Conservation (phyloP, 2,329 filamentous ascomycete genomes). For the Penicillium griseofulvum region DNA sequence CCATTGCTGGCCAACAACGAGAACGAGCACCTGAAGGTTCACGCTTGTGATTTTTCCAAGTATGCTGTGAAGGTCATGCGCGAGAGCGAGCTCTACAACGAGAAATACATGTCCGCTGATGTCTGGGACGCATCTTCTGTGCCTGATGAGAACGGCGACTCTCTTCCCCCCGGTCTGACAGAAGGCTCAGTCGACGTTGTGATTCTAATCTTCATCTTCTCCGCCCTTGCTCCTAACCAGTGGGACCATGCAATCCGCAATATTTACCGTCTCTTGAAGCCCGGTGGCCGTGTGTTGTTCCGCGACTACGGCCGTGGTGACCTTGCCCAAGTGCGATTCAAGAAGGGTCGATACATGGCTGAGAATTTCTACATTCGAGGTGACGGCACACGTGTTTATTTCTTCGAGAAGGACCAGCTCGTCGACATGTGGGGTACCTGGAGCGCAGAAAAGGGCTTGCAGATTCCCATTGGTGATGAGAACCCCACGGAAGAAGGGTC, state of each 20-base stretch:
- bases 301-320: conserved; percentile 95
- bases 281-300: conserved; percentile 90
- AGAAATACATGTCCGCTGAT: conserved; percentile 73
- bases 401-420: conserved; percentile 87
- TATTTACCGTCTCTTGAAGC: conserved; percentile 78
- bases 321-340: conserved; percentile 93
- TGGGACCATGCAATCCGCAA: conserved; percentile 82
- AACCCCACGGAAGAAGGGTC: background rate
- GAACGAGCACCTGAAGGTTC: conserved; percentile 76
- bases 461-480: conserved; percentile 14
- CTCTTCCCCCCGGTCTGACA: conserved; percentile 70
- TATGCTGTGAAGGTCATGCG: conserved; percentile 93
- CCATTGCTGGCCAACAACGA: conserved; percentile 80
- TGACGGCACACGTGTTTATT: conserved; percentile 94
- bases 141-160: conserved; percentile 45
- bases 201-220: conserved; percentile 96
- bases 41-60: conserved; percentile 95
- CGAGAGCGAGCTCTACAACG: conserved; percentile 70
- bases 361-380: conserved; percentile 98
- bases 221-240: conserved; percentile 77
- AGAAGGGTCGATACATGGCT: conserved; percentile 87
- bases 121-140: conserved; percentile 86
- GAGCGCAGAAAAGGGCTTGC: conserved; percentile 37
- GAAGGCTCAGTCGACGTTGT: conserved; percentile 87
- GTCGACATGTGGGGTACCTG: conserved; percentile 70